A percentile compares a stretch with the other conserved stretches of the same genome.
phyloP scores from a whole-genome alignment of 768 basidiomycete genomes.

The Mycena kentingensis region DNA sequence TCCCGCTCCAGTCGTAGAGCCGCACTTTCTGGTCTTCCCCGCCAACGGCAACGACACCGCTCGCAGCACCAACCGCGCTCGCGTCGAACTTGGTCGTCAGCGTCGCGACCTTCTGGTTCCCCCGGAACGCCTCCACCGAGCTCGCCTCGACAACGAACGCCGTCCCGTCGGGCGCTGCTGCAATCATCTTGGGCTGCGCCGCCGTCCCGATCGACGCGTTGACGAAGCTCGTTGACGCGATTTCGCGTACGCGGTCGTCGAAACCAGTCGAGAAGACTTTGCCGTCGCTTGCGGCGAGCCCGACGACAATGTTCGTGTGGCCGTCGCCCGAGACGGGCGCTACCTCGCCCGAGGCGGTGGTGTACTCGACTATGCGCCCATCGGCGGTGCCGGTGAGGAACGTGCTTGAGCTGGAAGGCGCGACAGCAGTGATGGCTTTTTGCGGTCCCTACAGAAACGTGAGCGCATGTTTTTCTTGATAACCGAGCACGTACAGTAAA shows the following conservation, averaged over 20 bases:
- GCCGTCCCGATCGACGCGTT: constrained; percentile 51
- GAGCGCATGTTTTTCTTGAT: too few relatives aligned
- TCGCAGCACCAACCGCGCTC: constrained; percentile 56
- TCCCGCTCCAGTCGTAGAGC: constrained; percentile 73
- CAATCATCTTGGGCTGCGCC: constrained; percentile 71
- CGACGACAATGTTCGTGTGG: constrained; percentile 72
- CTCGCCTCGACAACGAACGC: constrained; percentile 65
- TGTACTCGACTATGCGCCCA: constrained; percentile 71
- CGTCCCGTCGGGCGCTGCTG: constrained; percentile 58
- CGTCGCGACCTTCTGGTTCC: constrained; percentile 68
- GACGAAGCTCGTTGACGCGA: constrained; percentile 53
- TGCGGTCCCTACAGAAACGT: constrained; percentile 64
- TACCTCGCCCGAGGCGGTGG: constrained; percentile 48
- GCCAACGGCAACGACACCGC: constrained; percentile 65
- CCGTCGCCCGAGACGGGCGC: constrained; percentile 57
- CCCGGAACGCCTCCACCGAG: constrained; percentile 64
- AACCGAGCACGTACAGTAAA: constrained; percentile 53
- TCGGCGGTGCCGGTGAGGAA: constrained; percentile 83
- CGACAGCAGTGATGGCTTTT: constrained; percentile 72
- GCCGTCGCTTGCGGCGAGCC: constrained; percentile 55
- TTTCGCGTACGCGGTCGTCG: constrained; percentile 78
- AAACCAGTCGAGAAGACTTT: constrained; percentile 71
- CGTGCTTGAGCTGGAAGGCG: constrained; percentile 49
- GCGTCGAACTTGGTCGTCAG: constrained; percentile 54
- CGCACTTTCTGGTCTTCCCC: constrained; percentile 78